phyloP scores from a whole-genome alignment of 2,329 filamentous ascomycete genomes.

The Zymoseptoria passerinii region DNA sequence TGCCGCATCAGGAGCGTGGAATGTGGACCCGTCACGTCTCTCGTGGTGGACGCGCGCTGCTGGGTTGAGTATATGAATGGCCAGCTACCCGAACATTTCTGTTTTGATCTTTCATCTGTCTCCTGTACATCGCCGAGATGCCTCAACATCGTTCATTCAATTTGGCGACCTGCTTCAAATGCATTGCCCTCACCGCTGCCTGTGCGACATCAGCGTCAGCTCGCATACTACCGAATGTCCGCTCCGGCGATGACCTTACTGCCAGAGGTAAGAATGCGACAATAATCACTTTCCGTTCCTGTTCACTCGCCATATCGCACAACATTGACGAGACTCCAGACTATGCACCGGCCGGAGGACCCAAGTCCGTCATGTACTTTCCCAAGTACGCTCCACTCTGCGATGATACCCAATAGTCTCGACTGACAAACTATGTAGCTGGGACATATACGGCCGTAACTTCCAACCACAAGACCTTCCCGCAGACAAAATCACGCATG shows the following conservation, averaged over 20 bases:
- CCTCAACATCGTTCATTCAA: neutral
- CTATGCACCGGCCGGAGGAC: neutral
- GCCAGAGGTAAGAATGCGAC: neutral
- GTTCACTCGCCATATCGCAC: neutral
- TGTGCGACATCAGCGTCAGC: neutral
- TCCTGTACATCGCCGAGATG: neutral
- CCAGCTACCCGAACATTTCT: neutral
- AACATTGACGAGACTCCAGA: neutral
- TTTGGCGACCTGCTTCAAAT: neutral
- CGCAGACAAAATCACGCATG: conserved; percentile 70
- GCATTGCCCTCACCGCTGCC: neutral
- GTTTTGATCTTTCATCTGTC: neutral
- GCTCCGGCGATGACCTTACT: neutral
- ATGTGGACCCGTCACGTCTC: neutral
- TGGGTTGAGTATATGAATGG: neutral
- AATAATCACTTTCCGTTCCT: neutral
- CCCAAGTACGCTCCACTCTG: conserved; percentile 4
- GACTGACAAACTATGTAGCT: conserved; percentile 17
- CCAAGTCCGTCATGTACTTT: conserved; percentile 16
- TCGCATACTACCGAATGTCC: neutral
- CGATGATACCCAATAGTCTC: neutral
- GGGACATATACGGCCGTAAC: conserved; percentile 43
- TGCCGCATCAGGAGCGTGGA: neutral
- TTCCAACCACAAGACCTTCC: conserved; percentile 79
- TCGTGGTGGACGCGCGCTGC: neutral